Evolutionary conservation across 371 early-diverging fungal genomes (phyloP), one percentile per base, ranked within the genome.

Genomic region (Mucor piriformis): DNA sequence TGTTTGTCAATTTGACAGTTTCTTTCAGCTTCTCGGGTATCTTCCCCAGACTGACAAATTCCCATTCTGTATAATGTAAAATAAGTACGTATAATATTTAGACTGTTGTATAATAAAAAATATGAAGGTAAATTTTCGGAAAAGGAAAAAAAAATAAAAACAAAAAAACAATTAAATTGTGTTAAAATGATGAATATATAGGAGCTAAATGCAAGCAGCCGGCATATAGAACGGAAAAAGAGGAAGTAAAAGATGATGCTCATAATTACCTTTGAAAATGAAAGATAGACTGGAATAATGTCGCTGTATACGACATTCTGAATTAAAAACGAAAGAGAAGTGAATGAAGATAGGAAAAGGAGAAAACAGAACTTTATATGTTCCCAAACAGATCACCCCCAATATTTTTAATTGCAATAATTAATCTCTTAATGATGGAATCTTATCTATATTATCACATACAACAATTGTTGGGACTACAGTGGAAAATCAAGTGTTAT

Each of bases 1-100:
- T 77, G 54, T n/a, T 83, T 75, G 52, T 88, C 87, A 49, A 89
- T 89, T 59, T 77, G 79, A 23, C 70, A 64, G 53, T 77, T 85
- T 51, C 76, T 71, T 57, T 77, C 70, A 50, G 67, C 66, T 35
- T 73, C 67, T 51, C 66, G 70, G 54, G 73, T 69, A 55, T 83
- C 77, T 66, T 85, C 83, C 42, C 72, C 72, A 49, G 86, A 83
- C 50, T 84, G 73, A 74, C 86, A 84, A 43, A 82, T 58, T 10
- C 87, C 87, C 87, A 86, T 86, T 12, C 21, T 21, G 10, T 24
- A 44, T 7, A 21, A 21, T 21, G 2, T 12, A 38, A 15, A 15
- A 38, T 15, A 38, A n/a, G 20, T 4, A n/a, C 27, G 12, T 42
- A 29, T 54, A n/a, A 25, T 3, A 27, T 12, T 15, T 53, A 21